Conservation (phyloP, 352 stramenopile species). For the Pythium rishiriense region DNA sequence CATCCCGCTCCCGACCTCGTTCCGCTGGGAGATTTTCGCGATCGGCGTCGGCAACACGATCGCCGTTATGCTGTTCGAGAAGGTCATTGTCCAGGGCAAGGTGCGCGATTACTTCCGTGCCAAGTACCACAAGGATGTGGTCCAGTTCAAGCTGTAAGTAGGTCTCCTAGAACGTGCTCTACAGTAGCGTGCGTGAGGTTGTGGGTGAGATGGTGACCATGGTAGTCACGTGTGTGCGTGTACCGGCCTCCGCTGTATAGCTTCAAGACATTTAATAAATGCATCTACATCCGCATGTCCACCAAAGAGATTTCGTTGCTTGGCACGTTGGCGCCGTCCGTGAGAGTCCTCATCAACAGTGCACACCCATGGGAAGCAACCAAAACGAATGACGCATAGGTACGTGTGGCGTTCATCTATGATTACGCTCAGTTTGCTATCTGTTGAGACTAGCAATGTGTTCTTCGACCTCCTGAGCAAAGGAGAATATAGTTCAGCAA, state of each 20-base stretch:
- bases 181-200: neutral
- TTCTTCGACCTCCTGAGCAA: conserved; percentile 16
- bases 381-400: no score
- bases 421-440: neutral
- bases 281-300: neutral
- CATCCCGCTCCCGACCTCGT: conserved; percentile 59
- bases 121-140: conserved; percentile 65
- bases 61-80: conserved; percentile 56
- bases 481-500: neutral
- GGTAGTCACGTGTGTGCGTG: conserved; percentile 3
- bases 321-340: neutral
- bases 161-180: neutral
- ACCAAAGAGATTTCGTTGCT: no score
- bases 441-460: conserved; percentile 13
- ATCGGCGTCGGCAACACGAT: conserved; percentile 59
- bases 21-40: conserved; percentile 66
- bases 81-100: conserved; percentile 63
- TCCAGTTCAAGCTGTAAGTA: conserved; percentile 64
- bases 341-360: neutral
- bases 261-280: conserved; percentile 4
- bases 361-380: no score
- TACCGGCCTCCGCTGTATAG: neutral
- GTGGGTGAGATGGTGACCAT: neutral
- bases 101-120: conserved; percentile 64
- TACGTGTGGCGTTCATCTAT: neutral